phyloP scores from a whole-genome alignment of 208 protist species.

The Acanthamoeba healyi region DNA sequence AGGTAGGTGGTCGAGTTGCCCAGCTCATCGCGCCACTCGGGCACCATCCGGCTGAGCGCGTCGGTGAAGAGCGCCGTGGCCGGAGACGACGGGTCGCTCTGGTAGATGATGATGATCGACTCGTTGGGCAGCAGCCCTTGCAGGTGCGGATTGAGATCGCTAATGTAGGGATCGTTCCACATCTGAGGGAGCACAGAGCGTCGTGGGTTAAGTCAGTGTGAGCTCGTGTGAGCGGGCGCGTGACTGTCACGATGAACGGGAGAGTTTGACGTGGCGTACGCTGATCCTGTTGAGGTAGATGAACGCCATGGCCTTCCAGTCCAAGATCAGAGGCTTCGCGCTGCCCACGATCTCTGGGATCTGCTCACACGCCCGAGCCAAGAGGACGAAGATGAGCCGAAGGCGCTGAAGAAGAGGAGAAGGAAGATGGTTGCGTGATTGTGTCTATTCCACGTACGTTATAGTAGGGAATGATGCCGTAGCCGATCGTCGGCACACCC shows the following conservation, averaged over 20 bases:
- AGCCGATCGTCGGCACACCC: neutral
- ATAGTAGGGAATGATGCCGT: neutral
- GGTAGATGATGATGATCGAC: conserved; percentile 5
- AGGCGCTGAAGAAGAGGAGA: neutral
- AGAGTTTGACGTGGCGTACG: neutral
- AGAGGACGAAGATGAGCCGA: neutral
- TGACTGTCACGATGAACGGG: neutral
- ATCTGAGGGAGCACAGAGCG: neutral
- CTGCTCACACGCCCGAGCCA: neutral
- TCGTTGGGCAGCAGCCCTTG: neutral
- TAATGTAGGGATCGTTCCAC: neutral
- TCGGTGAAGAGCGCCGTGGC: conserved; percentile 3
- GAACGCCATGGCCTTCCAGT: conserved; percentile 17
- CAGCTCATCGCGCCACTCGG: neutral
- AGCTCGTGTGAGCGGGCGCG: neutral
- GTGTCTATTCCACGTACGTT: conserved; percentile 1
- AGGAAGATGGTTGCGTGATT: too few species aligned
- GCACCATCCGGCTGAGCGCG: neutral
- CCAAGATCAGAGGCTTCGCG: neutral
- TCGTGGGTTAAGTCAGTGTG: neutral
- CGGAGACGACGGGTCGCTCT: conserved; percentile 5
- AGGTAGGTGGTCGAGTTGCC: conserved; percentile 21
- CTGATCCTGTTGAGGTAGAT: conserved; percentile 29
- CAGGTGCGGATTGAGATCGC: neutral
- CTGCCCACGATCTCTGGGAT: neutral